Base-by-base conservation (phyloP, 306 rosid genomes). In the Quercus aquifolioides region DNA sequence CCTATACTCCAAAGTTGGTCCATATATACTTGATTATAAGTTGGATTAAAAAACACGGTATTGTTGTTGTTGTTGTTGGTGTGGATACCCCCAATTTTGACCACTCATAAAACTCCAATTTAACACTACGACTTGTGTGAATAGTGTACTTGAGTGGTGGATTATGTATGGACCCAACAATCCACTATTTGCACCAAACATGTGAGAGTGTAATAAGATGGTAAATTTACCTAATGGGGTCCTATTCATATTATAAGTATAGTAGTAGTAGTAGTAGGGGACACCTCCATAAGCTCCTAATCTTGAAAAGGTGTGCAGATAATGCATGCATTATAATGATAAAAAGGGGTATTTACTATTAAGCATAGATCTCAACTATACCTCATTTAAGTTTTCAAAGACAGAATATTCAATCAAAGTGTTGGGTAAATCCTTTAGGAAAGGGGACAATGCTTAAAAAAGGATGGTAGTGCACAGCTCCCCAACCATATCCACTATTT, bases 1-100 rank as follows among this genome's bases (percentile, higher is more conserved):
- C 49, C 58, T 38, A 38, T 78, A 41, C 69, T 62, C 76, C 74
- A 84, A 75, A 81, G 79, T 72, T 56, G 41, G 76, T 84, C 81
- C 60, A 56, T 64, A 41, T 8, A 8, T 8, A 69, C 49, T 82
- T 73, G 69, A 35, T 78, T 54, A 63, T 26, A 64, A 46, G 26
- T 46, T 59, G 12, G 23, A 21, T 60, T 9, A 23, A 3, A 6
- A 8, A 13, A 49, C 54, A 49, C 54, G 54, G 54, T 49, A 12
- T 49, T 49, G 54, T 49, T 38, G 43, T 35, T 35, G 41, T 5
- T 5, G 35, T 33, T 33, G 43, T 38, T 38, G 46, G 7, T 38
- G 46, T 38, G 46, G 46, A 49, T 11, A 49, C 17, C 14, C 54
- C 54, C 17, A 49, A 49, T 49, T 49, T 49, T 49, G 54, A 49